phyloP scores from a whole-genome alignment of 1,284 basidiomycete genomes.

The Heterobasidion irregulare region DNA sequence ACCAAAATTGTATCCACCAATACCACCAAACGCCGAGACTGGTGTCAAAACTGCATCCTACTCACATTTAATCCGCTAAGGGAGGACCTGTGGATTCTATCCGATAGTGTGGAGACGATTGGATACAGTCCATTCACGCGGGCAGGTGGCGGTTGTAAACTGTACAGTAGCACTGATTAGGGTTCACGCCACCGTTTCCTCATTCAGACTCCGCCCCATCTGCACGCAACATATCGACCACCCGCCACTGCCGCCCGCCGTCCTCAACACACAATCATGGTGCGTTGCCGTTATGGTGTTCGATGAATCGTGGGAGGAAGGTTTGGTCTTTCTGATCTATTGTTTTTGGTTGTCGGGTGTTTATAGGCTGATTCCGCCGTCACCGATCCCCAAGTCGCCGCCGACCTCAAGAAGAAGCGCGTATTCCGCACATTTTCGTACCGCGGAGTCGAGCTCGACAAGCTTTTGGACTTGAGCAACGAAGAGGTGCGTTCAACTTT shows the following conservation, averaged over 20 bases:
- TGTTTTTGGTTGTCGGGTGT: slow-evolving; percentile 5
- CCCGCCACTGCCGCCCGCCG: slow-evolving; percentile 8
- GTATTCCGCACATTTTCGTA: slow-evolving; percentile 99
- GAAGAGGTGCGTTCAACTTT: slow-evolving; percentile 64
- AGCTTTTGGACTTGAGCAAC: slow-evolving; percentile 94
- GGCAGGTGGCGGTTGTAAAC: slow-evolving; percentile 25
- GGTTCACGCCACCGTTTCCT: slow-evolving; percentile 20
- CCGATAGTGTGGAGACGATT: slow-evolving; percentile 29
- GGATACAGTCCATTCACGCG: too few relatives aligned
- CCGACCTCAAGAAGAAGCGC: slow-evolving; percentile 95
- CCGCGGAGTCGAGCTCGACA: slow-evolving; percentile 95
- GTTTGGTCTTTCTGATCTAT: slow-evolving; percentile 8
- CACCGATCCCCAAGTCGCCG: slow-evolving; percentile 84
- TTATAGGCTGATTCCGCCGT: slow-evolving; percentile 67
- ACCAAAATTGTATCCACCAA: too few relatives aligned
- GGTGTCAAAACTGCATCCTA: slow-evolving; percentile 14
- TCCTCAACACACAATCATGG: slow-evolving; percentile 44
- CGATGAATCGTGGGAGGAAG: not conserved
- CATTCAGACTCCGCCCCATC: slow-evolving; percentile 35
- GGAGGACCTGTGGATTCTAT: slow-evolving; percentile 90
- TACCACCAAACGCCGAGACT: too few relatives aligned
- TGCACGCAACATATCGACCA: slow-evolving; percentile 13
- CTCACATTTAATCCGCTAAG: slow-evolving; percentile 76
- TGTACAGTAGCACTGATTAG: slow-evolving; percentile 45
- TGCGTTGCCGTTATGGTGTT: slow-evolving; percentile 20